These are phyloP conservation scores for Plasmodium falciparum DNA, from an alignment of 169 alveolate species.

Conservation along the genomic window DNA sequence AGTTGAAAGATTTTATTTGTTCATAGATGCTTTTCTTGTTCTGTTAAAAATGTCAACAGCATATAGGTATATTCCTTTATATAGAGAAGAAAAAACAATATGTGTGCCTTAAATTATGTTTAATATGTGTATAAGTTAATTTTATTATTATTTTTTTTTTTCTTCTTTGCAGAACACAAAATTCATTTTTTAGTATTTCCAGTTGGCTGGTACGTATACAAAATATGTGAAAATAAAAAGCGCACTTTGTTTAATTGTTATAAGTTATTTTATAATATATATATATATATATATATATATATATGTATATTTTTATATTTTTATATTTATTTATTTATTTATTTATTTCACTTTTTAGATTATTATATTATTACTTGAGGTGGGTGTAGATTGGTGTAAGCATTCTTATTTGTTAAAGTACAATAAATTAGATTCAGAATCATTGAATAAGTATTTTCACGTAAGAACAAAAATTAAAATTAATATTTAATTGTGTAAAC, in stretches of 20 bases:
- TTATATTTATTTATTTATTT: background rate
- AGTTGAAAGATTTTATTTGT: conserved; percentile 90
- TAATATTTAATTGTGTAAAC: background rate
- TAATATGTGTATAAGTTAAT: background rate
- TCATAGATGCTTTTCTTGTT: conserved; percentile 89
- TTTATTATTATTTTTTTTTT: background rate
- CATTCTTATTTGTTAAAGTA: conserved; percentile 88
- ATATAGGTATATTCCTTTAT: conserved; percentile 14
- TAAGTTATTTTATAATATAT: too few species aligned
- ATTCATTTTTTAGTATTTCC: conserved; percentile 79
- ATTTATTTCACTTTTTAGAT: conserved; percentile 4
- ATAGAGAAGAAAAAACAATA: too few species aligned
- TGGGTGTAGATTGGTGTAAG: conserved; percentile 90
- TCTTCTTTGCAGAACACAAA: conserved; percentile 67
- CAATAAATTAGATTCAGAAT: conserved; percentile 84
- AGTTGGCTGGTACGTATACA: conserved; percentile 79
- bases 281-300: too few species aligned
- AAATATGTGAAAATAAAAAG: background rate
- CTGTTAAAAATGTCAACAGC: conserved; percentile 89
- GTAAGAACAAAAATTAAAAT: conserved; percentile 7
- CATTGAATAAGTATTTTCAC: conserved; percentile 79
- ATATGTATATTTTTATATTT: too few species aligned
- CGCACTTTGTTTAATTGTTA: background rate
- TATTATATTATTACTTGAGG: conserved; percentile 85
- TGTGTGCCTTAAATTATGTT: too few species aligned